A percentile compares a stretch with the other conserved stretches of the same genome.
phyloP scores from a whole-genome alignment of 805 yeast species.

The Starmerella bombi region DNA sequence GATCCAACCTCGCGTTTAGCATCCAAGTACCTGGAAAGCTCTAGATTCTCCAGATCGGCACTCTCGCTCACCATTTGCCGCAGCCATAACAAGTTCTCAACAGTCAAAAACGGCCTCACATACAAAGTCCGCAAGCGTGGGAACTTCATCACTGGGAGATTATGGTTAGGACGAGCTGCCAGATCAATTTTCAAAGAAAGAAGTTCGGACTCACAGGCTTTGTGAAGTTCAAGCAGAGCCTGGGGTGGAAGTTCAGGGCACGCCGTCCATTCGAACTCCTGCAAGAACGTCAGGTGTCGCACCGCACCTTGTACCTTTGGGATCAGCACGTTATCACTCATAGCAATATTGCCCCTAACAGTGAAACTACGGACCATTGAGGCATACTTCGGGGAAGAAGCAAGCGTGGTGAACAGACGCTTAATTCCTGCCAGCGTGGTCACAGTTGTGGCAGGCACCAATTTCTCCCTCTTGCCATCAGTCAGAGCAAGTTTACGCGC shows the following conservation, averaged over 20 bases:
- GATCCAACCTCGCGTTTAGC: conserved; percentile 22
- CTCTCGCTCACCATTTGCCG: conserved; percentile 7
- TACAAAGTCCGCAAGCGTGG: conserved; percentile 16
- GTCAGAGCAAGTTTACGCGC: conserved; percentile 1
- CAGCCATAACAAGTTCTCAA: conserved; percentile 19
- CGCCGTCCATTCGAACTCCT: conserved; percentile 26
- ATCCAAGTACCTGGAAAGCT: conserved; percentile 19
- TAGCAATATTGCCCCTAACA: conserved; percentile 17
- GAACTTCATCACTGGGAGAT: conserved; percentile 14
- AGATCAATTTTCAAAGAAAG: conserved; percentile 16
- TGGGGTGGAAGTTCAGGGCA: conserved; percentile 26
- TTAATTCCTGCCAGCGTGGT: conserved; percentile 27
- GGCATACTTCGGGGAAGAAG: conserved; percentile 10
- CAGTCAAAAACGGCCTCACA: conserved; percentile 21
- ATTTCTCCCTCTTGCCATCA: neutral
- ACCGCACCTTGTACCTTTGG: conserved; percentile 17
- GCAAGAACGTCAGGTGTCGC: conserved; percentile 17
- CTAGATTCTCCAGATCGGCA: conserved; percentile 16
- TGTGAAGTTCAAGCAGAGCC: conserved; percentile 16
- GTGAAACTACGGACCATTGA: conserved; percentile 16
- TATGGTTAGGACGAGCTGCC: conserved; percentile 17
- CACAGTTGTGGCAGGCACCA: conserved; percentile 20
- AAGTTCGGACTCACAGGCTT: conserved; percentile 5
- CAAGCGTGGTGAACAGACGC: conserved; percentile 22
- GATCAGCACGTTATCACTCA: conserved; percentile 24